Evolutionary conservation across 75 land plant genomes (phyloP).

Genomic region (Cupressus sempervirens): DNA sequence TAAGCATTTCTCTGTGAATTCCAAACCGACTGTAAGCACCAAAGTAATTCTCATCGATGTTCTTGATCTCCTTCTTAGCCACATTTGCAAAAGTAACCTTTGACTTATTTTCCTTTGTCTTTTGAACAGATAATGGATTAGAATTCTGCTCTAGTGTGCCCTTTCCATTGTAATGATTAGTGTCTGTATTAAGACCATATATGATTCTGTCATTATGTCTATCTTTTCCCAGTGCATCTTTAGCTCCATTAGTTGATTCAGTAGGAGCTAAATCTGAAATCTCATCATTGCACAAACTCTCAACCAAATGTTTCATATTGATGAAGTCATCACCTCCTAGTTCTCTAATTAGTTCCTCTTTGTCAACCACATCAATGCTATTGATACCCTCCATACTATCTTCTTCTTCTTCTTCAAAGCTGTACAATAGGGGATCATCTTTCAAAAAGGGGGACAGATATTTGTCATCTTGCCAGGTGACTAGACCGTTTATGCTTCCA

Average conservation of each 20-base stretch:
- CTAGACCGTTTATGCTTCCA: slow-evolving; percentile 11
- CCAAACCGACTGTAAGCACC: slow-evolving; percentile 82
- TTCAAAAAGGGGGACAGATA: slow-evolving; percentile 70
- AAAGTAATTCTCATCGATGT: slow-evolving; percentile 70
- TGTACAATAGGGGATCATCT: slow-evolving; percentile 72
- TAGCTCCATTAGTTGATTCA: neutral
- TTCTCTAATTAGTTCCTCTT: slow-evolving; percentile 31
- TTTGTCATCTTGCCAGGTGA: slow-evolving; percentile 64
- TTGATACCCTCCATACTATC: slow-evolving; percentile 33
- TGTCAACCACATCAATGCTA: slow-evolving; percentile 19
- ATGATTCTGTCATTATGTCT: neutral
- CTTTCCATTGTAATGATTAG: slow-evolving; percentile 4
- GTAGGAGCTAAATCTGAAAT: neutral
- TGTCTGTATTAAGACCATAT: slow-evolving; percentile 4
- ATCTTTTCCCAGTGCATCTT: neutral
- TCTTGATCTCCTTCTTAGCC: slow-evolving; percentile 52
- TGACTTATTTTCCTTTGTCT: slow-evolving; percentile 24
- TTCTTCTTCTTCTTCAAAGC: slow-evolving; percentile 58
- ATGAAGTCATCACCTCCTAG: slow-evolving; percentile 8
- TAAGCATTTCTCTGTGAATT: slow-evolving; percentile 95
- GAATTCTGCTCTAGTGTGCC: slow-evolving; percentile 6
- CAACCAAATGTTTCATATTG: slow-evolving; percentile 13
- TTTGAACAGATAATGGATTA: slow-evolving; percentile 4
- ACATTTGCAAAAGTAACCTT: slow-evolving; percentile 47
- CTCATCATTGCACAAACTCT: slow-evolving; percentile 20